Conservation (phyloP, 2,329 filamentous ascomycete genomes). For the Epichloe coenophiala region DNA sequence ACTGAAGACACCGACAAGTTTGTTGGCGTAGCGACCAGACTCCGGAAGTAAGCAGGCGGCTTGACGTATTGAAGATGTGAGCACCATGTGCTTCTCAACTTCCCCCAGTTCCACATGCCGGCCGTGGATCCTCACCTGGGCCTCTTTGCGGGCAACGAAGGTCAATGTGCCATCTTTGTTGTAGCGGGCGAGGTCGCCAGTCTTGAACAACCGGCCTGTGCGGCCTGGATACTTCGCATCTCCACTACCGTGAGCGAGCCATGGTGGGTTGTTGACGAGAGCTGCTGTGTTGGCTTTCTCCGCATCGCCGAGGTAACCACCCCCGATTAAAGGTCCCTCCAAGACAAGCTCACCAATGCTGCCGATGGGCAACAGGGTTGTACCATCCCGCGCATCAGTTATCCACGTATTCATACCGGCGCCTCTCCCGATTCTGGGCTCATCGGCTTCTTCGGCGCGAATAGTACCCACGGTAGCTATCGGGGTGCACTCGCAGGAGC, state of each 20-base stretch:
- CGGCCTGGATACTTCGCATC: neutral
- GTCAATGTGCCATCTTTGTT: slow-evolving; percentile 21
- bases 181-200: slow-evolving; percentile 13
- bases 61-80: neutral
- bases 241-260: slow-evolving; percentile 5
- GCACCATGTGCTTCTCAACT: slow-evolving; percentile 8
- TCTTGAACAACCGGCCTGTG: slow-evolving; percentile 10
- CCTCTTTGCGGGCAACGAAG: slow-evolving; percentile 37
- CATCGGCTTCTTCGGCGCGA: slow-evolving; percentile 1
- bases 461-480: neutral
- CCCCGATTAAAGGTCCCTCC: slow-evolving; percentile 13
- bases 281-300: slow-evolving; percentile 4
- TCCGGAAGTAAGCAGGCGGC: slow-evolving; percentile 1
- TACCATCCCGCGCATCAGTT: slow-evolving; percentile 7
- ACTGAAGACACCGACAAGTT: slow-evolving; percentile 6
- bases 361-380: slow-evolving; percentile 10
- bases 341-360: slow-evolving; percentile 15
- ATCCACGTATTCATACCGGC: slow-evolving; percentile 11
- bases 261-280: slow-evolving; percentile 5
- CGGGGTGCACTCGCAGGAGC: neutral
- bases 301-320: slow-evolving; percentile 11
- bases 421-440: slow-evolving; percentile 4
- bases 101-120: slow-evolving; percentile 33
- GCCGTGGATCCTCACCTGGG: slow-evolving; percentile 42
- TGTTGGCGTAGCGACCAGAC: slow-evolving; percentile 1